A percentile compares a stretch with the other conserved stretches of the same genome.
These are phyloP conservation scores for Coniochaeta prunicola DNA, from an alignment of 2,329 filamentous ascomycete genomes.

Conservation along the genomic window DNA sequence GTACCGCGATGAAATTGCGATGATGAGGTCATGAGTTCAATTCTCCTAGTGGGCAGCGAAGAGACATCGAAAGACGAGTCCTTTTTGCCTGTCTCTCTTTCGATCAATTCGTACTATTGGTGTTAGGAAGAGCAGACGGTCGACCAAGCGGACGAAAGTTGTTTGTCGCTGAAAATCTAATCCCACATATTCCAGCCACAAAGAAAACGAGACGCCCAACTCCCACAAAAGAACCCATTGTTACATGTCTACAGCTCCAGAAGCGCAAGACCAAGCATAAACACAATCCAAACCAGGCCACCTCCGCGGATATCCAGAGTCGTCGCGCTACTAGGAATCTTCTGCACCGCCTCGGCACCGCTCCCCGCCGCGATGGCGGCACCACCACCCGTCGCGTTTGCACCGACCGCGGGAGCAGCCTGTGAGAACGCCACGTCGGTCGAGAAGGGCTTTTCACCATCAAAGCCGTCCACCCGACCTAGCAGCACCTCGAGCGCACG, in stretches of 20 bases:
- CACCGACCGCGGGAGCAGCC: background rate
- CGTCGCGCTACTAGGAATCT: background rate
- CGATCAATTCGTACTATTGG: background rate
- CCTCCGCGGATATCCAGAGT: background rate
- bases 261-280: background rate
- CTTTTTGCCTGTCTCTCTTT: background rate
- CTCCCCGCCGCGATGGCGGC: no score
- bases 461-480: conserved; percentile 55
- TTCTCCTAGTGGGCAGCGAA: background rate
- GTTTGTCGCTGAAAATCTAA: no score
- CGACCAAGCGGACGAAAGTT: no score
- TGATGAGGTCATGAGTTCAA: background rate
- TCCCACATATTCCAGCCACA: no score
- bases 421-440: background rate
- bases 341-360: background rate
- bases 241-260: background rate
- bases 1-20: background rate
- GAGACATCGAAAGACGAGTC: background rate
- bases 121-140: no score
- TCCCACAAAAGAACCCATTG: no score
- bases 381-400: background rate
- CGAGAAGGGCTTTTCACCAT: conserved; percentile 15
- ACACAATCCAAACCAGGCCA: background rate
- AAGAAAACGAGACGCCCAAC: no score
- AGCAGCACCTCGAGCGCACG: conserved; percentile 68